These are phyloP conservation scores for Candida vartiovaarae DNA, from an alignment of 805 yeast species.

Conservation along the genomic window DNA sequence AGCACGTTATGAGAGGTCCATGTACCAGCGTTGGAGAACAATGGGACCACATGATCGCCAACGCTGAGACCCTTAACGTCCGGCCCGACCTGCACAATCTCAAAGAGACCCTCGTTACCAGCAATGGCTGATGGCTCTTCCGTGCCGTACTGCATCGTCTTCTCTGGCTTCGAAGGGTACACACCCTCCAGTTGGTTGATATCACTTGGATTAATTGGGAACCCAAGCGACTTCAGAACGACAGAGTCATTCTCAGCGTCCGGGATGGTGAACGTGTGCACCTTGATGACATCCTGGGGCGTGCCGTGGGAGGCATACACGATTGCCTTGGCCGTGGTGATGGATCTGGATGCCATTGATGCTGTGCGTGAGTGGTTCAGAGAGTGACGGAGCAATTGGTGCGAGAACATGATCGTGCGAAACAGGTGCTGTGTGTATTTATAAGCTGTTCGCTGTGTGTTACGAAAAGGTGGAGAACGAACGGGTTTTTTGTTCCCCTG, in stretches of 20 bases:
- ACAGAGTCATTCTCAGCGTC: slow-evolving; percentile 41
- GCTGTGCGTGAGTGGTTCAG: neutral
- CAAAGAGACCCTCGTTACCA: slow-evolving; percentile 92
- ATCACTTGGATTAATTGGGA: slow-evolving; percentile 90
- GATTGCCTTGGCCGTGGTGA: slow-evolving; percentile 51
- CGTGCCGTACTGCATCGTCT: slow-evolving; percentile 45
- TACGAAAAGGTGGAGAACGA: too few species aligned
- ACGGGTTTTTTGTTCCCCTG: too few species aligned
- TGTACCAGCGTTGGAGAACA: slow-evolving; percentile 76
- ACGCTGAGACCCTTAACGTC: slow-evolving; percentile 37
- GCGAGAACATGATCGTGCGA: too few species aligned
- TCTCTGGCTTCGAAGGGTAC: slow-evolving; percentile 70
- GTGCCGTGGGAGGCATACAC: slow-evolving; percentile 65
- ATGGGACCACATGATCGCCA: slow-evolving; percentile 90
- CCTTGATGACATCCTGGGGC: slow-evolving; percentile 46
- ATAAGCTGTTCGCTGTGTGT: too few species aligned
- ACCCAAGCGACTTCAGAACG: slow-evolving; percentile 63
- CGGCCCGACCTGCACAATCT: slow-evolving; percentile 68
- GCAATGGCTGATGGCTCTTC: slow-evolving; percentile 70
- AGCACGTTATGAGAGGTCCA: slow-evolving; percentile 81
- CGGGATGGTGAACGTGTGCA: slow-evolving; percentile 46
- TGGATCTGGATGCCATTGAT: slow-evolving; percentile 12
- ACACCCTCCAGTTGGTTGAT: slow-evolving; percentile 79
- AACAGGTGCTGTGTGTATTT: too few species aligned
- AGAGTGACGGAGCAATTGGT: too few species aligned